These are phyloP conservation scores for Fusarium xyrophilum DNA, from an alignment of 2,329 filamentous ascomycete genomes.

Conservation along the genomic window DNA sequence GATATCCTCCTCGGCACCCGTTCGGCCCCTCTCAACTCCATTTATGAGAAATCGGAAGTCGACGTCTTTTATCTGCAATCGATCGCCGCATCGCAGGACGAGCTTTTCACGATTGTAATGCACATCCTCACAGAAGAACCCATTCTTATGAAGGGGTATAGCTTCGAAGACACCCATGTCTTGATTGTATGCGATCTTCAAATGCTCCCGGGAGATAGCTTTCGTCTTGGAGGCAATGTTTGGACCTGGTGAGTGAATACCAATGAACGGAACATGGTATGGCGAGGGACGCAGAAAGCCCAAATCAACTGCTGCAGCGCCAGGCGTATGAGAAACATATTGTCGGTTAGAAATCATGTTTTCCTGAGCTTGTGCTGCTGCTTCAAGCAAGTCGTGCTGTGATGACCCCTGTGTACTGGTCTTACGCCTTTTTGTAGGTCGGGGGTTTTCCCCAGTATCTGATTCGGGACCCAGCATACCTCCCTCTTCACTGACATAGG, in stretches of 20 bases:
- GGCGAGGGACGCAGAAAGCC: slow-evolving; percentile 66
- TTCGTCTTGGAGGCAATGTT: slow-evolving; percentile 70
- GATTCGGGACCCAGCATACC: slow-evolving; percentile 71
- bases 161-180: slow-evolving; percentile 70
- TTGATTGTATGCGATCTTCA: slow-evolving; percentile 74
- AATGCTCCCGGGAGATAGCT: slow-evolving; percentile 75
- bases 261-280: slow-evolving; percentile 68
- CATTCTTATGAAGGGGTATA: slow-evolving; percentile 67
- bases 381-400: slow-evolving; percentile 52
- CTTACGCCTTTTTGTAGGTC: slow-evolving; percentile 57
- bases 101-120: slow-evolving; percentile 63
- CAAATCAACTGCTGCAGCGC: slow-evolving; percentile 65
- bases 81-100: slow-evolving; percentile 67
- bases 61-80: slow-evolving; percentile 76
- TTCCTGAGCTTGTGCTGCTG: slow-evolving; percentile 45
- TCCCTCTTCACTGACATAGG: slow-evolving; percentile 73
- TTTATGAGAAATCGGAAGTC: slow-evolving; percentile 73
- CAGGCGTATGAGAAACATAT: slow-evolving; percentile 66
- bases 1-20: slow-evolving; percentile 63
- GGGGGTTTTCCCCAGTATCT: slow-evolving; percentile 59
- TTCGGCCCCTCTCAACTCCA: slow-evolving; percentile 63
- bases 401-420: slow-evolving; percentile 54
- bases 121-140: slow-evolving; percentile 70
- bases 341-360: slow-evolving; percentile 64
- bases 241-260: slow-evolving; percentile 73